phyloP scores from a whole-genome alignment of 2,329 filamentous ascomycete species.

The Stagonosporopsis vannaccii region DNA sequence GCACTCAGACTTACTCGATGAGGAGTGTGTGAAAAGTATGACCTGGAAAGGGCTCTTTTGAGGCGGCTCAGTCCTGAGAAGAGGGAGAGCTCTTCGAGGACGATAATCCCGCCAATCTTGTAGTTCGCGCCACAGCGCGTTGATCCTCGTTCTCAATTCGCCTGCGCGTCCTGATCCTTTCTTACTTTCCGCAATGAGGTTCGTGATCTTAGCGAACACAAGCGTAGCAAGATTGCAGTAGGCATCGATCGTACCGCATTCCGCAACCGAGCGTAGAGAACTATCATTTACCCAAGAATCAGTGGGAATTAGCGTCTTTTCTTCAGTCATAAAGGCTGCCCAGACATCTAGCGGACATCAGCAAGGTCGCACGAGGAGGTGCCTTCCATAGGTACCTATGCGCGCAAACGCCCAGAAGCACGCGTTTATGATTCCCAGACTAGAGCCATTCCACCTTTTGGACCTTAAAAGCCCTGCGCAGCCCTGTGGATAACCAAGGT shows the following conservation, averaged over 20 bases:
- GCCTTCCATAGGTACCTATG: not conserved
- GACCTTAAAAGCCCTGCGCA: not conserved
- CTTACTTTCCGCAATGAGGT: not conserved
- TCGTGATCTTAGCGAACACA: conserved; percentile 2
- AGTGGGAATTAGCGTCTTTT: conserved; percentile 2
- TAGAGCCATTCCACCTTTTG: conserved; percentile 1
- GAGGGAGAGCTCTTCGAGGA: not conserved
- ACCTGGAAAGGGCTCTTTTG: not conserved
- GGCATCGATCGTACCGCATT: not conserved
- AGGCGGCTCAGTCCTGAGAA: not conserved
- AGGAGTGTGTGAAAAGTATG: not conserved
- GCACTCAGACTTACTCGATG: not conserved
- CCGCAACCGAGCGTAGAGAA: not conserved
- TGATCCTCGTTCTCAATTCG: not conserved
- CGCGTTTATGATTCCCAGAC: conserved; percentile 1
- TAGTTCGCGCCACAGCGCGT: not conserved
- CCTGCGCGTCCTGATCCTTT: not conserved
- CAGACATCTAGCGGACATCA: not conserved
- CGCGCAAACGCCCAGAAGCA: conserved; percentile 8
- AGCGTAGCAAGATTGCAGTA: conserved; percentile 9
- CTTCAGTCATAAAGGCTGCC: conserved; percentile 3
- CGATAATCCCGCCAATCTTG: conserved; percentile 1
- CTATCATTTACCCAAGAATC: conserved; percentile 5
- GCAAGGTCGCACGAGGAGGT: not conserved
- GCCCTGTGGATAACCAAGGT: not conserved